These are phyloP conservation scores for Trametes maxima DNA, from an alignment of 768 basidiomycete genomes.

Conservation along the genomic window DNA sequence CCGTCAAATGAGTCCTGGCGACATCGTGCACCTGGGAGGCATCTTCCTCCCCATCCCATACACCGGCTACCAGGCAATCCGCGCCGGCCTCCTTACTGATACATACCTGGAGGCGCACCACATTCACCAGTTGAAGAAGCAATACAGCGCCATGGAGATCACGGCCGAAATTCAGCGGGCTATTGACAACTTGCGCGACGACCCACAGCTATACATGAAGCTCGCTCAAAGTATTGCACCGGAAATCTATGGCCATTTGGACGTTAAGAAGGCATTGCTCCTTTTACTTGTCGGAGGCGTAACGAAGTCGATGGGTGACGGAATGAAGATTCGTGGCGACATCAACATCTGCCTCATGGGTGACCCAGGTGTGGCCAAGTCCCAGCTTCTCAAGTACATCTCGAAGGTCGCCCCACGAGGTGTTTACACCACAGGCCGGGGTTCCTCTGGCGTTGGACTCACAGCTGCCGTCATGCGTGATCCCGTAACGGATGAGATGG, in stretches of 20 bases:
- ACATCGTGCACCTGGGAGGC: conserved; percentile 93
- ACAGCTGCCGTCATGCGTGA: conserved; percentile 99
- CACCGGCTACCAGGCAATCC: conserved; percentile 95
- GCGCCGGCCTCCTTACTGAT: conserved; percentile 95
- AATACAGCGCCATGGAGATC: conserved; percentile 92
- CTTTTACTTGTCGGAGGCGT: conserved; percentile 94
- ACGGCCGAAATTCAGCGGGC: conserved; percentile 79
- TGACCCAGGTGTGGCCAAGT: conserved; percentile 99
- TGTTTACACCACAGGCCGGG: conserved; percentile 97
- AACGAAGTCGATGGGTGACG: conserved; percentile 93
- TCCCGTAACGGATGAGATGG: conserved; percentile 99
- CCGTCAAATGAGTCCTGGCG: conserved; percentile 91
- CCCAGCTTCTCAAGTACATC: conserved; percentile 96
- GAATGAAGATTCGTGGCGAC: conserved; percentile 98
- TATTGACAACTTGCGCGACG: conserved; percentile 67
- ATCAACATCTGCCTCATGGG: conserved; percentile 99
- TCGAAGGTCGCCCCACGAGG: conserved; percentile 98
- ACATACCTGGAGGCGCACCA: conserved; percentile 94
- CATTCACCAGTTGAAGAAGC: conserved; percentile 94
- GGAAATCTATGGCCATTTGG: conserved; percentile 96
- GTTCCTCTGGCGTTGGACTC: conserved; percentile 97
- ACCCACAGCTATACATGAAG: conserved; percentile 82
- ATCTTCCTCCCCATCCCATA: conserved; percentile 98
- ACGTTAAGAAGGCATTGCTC: conserved; percentile 95
- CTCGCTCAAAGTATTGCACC: conserved; percentile 95